Evolutionary conservation across 1,284 basidiomycete species (phyloP).

Genomic region (Wolfiporia cocos): DNA sequence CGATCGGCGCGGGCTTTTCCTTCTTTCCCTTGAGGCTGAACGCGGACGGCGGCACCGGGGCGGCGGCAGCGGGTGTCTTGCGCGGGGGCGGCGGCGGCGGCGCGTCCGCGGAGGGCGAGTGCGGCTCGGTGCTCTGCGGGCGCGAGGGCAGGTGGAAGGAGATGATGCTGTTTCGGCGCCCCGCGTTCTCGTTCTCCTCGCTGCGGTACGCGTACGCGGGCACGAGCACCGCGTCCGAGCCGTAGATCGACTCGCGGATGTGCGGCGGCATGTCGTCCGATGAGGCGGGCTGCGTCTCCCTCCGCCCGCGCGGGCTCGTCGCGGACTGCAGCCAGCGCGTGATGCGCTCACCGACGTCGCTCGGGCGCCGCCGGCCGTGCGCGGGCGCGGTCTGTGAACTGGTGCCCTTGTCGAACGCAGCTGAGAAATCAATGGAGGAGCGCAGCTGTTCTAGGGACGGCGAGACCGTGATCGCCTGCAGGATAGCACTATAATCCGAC

Average conservation of each 20-base stretch:
- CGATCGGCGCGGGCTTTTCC: slow-evolving; percentile 17
- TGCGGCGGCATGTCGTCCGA: too few species aligned
- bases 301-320: too few species aligned
- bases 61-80: not conserved
- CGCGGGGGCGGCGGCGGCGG: too few species aligned
- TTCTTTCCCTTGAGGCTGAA: slow-evolving; percentile 11
- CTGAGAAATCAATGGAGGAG: not conserved
- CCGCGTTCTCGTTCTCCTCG: too few species aligned
- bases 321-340: slow-evolving; percentile 14
- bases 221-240: too few species aligned
- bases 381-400: not conserved
- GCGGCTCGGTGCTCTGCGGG: too few species aligned
- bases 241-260: too few species aligned
- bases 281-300: too few species aligned
- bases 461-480: not conserved
- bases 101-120: too few species aligned
- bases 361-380: slow-evolving; percentile 7
- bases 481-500: not conserved
- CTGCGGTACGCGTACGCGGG: too few species aligned
- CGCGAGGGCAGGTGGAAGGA: too few species aligned
- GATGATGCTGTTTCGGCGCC: too few species aligned
- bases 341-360: slow-evolving; percentile 13
- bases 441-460: not conserved
- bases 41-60: slow-evolving; percentile 2
- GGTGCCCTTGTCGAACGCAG: not conserved